Conservation (phyloP, 805 yeast species). For the Blastobotrys muscicola region DNA sequence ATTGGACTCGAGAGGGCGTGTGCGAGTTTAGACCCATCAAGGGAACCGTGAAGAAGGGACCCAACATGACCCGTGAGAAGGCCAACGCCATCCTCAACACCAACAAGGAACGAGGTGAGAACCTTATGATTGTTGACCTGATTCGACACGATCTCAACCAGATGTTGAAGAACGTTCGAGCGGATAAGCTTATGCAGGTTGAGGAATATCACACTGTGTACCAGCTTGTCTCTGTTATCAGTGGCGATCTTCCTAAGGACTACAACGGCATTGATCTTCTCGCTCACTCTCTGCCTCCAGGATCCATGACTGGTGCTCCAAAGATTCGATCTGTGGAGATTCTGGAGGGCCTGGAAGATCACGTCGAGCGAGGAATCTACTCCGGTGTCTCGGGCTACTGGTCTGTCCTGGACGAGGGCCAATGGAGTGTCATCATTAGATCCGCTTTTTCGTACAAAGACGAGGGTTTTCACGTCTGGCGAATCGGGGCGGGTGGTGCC, state of each 20-base stretch:
- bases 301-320: conserved; percentile 99
- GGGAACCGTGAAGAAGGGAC: conserved; percentile 77
- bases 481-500: conserved; percentile 98
- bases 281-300: conserved; percentile 81
- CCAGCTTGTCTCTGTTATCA: conserved; percentile 84
- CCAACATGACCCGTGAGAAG: conserved; percentile 40
- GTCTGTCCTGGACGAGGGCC: conserved; percentile 79
- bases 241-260: conserved; percentile 40
- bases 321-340: conserved; percentile 86
- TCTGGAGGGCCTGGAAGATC: conserved; percentile 47
- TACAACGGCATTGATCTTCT: conserved; percentile 73
- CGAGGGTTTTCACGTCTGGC: conserved; percentile 46
- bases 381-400: conserved; percentile 96
- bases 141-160: conserved; percentile 84
- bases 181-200: conserved; percentile 74
- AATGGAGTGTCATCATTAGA: conserved; percentile 93
- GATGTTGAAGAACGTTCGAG: conserved; percentile 54
- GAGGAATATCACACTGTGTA: conserved; percentile 89
- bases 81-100: conserved; percentile 64
- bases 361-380: conserved; percentile 64
- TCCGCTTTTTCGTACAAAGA: conserved; percentile 60
- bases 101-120: conserved; percentile 92
- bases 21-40: conserved; percentile 92
- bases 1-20: conserved; percentile 47
- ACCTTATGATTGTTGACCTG: conserved; percentile 91